Percentiles rank a stretch among this genome's conserved stretches.
These are phyloP conservation scores for Yarrowia osloensis DNA, from an alignment of 805 yeast species.

Conservation along the genomic window DNA sequence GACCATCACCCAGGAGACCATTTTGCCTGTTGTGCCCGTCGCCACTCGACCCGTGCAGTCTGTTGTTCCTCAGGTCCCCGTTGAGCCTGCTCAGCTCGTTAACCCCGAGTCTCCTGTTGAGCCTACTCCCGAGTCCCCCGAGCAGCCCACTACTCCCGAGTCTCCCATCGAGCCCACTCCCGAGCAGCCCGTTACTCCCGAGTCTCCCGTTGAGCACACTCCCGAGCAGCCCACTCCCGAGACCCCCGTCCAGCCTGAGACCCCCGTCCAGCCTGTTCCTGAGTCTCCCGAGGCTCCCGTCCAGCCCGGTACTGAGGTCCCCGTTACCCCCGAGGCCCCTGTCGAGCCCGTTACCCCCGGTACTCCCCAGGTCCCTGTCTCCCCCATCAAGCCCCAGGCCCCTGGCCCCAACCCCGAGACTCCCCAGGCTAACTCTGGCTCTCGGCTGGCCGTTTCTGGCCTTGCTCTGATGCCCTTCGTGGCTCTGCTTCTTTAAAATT, in stretches of 20 bases:
- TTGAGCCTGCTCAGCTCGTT: not conserved
- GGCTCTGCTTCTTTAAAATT: slow-evolving; percentile 7
- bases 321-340: not conserved
- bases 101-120: not conserved
- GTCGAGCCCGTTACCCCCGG: not conserved
- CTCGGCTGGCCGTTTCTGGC: slow-evolving; percentile 1
- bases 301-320: not conserved
- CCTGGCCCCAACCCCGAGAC: not conserved
- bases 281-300: not conserved
- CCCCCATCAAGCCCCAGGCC: not conserved
- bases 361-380: not conserved
- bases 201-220: not conserved
- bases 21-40: not conserved
- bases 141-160: not conserved
- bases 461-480: slow-evolving; percentile 6
- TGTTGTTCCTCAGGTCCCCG: not conserved
- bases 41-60: slow-evolving; percentile 7
- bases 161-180: not conserved
- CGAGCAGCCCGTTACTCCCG: not conserved
- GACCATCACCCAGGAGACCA: slow-evolving; percentile 2
- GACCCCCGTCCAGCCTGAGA: not conserved
- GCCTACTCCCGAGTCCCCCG: not conserved
- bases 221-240: not conserved
- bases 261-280: not conserved
- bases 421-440: slow-evolving; percentile 15